These are phyloP conservation scores for Aspergillus conjunctus DNA, from an alignment of 495 filamentous ascomycete species.

Conservation along the genomic window DNA sequence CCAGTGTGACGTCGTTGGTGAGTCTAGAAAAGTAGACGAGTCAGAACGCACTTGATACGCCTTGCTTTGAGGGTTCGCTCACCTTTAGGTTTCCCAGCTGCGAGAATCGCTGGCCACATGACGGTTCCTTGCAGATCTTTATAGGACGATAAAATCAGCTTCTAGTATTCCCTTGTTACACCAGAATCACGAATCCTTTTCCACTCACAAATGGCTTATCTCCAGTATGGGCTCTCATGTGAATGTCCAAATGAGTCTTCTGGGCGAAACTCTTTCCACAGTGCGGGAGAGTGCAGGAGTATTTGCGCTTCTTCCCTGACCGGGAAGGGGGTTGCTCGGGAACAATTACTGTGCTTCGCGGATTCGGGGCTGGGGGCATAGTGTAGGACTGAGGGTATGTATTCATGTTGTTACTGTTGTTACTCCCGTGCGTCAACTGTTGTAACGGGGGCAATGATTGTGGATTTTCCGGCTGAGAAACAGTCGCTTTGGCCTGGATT, in stretches of 20 bases:
- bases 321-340: conserved; percentile 37
- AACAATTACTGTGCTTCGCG: conserved; percentile 26
- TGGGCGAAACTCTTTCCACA: conserved; percentile 86
- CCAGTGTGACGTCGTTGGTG: conserved; percentile 86
- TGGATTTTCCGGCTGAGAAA: conserved; percentile 26
- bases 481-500: conserved; percentile 70
- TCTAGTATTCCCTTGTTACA: background rate
- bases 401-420: background rate
- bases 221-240: conserved; percentile 86
- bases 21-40: conserved; percentile 52
- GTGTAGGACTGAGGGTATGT: conserved; percentile 34
- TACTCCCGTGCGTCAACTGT: conserved; percentile 34
- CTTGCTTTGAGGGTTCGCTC: conserved; percentile 23
- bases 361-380: conserved; percentile 23
- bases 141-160: conserved; percentile 5
- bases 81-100: conserved; percentile 90
- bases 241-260: conserved; percentile 92
- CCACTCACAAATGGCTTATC: conserved; percentile 83
- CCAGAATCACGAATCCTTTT: background rate
- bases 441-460: conserved; percentile 43
- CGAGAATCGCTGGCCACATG: conserved; percentile 80
- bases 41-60: background rate
- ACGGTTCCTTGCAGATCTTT: conserved; percentile 71
- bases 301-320: conserved; percentile 53
- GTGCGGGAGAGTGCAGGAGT: conserved; percentile 71